These are phyloP conservation scores for Candida yuanshanica DNA, from an alignment of 805 yeast genomes.

Conservation along the genomic window DNA sequence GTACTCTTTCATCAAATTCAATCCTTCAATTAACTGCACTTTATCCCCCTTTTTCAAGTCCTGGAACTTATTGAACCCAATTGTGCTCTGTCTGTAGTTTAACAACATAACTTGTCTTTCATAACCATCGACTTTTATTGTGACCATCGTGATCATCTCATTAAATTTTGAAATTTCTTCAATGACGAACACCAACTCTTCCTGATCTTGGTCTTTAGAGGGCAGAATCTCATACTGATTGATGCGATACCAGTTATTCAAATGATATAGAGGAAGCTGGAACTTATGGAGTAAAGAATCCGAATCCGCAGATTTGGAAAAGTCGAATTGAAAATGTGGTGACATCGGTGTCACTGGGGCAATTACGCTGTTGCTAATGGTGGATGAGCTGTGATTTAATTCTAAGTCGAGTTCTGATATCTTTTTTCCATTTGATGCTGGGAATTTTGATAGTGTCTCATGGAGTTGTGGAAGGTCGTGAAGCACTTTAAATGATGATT, in stretches of 20 bases:
- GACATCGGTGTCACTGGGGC: background rate
- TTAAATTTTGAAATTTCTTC: constrained; percentile 6
- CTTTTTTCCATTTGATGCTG: background rate
- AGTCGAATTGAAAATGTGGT: constrained; percentile 1
- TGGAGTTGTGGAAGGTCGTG: background rate
- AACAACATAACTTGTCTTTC: constrained; percentile 9
- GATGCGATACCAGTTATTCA: constrained; percentile 21
- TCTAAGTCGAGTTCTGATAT: background rate
- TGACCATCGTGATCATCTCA: constrained; percentile 10
- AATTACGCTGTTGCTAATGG: no score
- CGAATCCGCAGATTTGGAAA: constrained; percentile 3
- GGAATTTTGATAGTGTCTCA: background rate
- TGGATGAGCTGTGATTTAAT: background rate
- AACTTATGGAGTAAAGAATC: constrained; percentile 5
- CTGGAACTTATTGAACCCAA: constrained; percentile 7
- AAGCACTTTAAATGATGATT: background rate
- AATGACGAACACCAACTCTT: constrained; percentile 3
- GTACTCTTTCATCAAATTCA: constrained; percentile 1
- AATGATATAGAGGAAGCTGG: constrained; percentile 14
- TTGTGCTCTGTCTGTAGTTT: constrained; percentile 13
- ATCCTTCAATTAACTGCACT: constrained; percentile 7
- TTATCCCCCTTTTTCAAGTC: constrained; percentile 12
- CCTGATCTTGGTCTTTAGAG: background rate
- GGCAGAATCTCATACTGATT: constrained; percentile 8
- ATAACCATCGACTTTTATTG: constrained; percentile 1